Evolutionary conservation across 495 filamentous ascomycete genomes (phyloP).

Genomic region (Staphylotrichum tortipilum): DNA sequence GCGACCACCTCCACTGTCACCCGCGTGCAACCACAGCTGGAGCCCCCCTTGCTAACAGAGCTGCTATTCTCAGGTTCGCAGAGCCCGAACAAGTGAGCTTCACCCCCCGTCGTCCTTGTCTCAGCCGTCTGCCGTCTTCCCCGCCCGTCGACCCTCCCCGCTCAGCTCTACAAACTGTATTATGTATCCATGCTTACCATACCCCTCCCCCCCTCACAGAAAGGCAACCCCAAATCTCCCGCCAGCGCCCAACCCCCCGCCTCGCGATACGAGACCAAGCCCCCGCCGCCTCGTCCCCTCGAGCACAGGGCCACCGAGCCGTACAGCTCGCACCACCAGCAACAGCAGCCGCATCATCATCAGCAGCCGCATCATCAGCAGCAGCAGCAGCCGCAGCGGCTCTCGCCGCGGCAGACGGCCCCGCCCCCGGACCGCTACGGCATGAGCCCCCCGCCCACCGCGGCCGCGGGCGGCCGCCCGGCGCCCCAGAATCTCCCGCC

Average conservation of each 20-base stretch:
- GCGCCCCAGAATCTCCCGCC: conserved; percentile 44
- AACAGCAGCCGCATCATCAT: too few species aligned
- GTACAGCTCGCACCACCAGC: conserved; percentile 13
- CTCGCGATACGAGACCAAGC: conserved; percentile 35
- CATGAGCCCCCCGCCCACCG: conserved; percentile 28
- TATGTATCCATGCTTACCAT: too few species aligned
- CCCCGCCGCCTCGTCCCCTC: conserved; percentile 26
- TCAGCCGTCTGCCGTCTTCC: not conserved
- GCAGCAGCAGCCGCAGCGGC: conserved; percentile 9
- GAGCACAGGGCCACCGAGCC: conserved; percentile 20
- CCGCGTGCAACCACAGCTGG: not conserved
- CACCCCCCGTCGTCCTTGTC: conserved; percentile 2
- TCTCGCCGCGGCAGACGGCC: conserved; percentile 13
- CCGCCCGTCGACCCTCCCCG: too few species aligned
- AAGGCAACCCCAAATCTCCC: conserved; percentile 20
- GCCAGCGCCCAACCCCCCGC: conserved; percentile 10
- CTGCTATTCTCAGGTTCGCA: conserved; percentile 68
- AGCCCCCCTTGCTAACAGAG: conserved; percentile 15
- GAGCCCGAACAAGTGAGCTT: conserved; percentile 79
- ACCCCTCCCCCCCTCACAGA: conserved; percentile 26
- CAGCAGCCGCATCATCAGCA: conserved; percentile 9
- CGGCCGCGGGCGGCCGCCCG: conserved; percentile 36
- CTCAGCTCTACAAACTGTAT: too few species aligned
- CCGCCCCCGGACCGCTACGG: conserved; percentile 16
- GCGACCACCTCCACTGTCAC: not conserved